These are phyloP conservation scores for Penstemon newberryi DNA, from an alignment of 257 asterid species.

Conservation along the genomic window DNA sequence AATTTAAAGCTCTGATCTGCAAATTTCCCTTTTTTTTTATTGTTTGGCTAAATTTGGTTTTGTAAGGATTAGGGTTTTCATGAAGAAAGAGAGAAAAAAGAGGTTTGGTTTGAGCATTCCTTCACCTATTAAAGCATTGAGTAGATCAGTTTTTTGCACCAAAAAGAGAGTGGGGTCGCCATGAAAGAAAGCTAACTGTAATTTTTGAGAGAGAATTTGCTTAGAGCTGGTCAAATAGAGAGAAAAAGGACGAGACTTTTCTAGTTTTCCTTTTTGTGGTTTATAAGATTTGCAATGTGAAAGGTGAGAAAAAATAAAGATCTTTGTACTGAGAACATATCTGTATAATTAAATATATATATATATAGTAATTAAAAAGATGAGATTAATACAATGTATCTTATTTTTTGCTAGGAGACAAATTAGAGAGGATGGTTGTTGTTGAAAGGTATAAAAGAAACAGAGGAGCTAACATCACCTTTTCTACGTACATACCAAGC, in stretches of 20 bases:
- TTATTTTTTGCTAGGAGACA: constrained; percentile 24
- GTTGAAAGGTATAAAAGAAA: constrained; percentile 28
- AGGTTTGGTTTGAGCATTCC: constrained; percentile 16
- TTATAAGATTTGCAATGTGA: constrained; percentile 33
- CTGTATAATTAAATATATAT: not conserved
- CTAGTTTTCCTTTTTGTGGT: constrained; percentile 25
- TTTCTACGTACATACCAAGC: not conserved
- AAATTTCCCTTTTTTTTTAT: constrained; percentile 4
- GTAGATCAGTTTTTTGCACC: constrained; percentile 38
- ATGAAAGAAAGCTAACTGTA: constrained; percentile 28
- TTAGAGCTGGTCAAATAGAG: constrained; percentile 22
- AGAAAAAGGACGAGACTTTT: constrained; percentile 23
- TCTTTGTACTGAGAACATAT: constrained; percentile 16
- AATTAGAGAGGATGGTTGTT: constrained; percentile 36
- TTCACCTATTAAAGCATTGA: constrained; percentile 2
- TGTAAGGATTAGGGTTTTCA: constrained; percentile 44
- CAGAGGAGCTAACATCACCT: constrained; percentile 15
- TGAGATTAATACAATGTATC: no score
- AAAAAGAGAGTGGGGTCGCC: constrained; percentile 62
- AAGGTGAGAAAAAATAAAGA: constrained; percentile 24
- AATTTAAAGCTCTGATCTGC: constrained; percentile 44
- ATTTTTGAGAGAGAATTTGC: not conserved
- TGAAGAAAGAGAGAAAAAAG: constrained; percentile 24
- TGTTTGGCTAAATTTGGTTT: not conserved
- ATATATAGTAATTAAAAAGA: not conserved